Conservation (phyloP, 164 flowering plant species). For the Malania oleifera region DNA sequence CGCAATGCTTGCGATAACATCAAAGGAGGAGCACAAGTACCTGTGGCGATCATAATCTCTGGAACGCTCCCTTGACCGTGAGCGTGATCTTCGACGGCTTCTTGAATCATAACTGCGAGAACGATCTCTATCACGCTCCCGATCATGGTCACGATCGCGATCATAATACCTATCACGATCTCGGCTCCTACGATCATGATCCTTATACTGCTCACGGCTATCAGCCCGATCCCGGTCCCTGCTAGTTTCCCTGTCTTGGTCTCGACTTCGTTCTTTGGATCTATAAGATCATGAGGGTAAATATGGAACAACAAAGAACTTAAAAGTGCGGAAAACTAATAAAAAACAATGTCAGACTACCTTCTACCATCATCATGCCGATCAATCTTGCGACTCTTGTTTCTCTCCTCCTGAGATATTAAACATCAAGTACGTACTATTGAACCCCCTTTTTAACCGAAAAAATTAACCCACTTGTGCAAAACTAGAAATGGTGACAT, state of each 20-base stretch:
- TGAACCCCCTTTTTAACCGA: slow-evolving; percentile 10
- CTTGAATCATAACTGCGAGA: slow-evolving; percentile 67
- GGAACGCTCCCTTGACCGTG: slow-evolving; percentile 69
- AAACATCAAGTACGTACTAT: slow-evolving; percentile 12
- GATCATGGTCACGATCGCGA: slow-evolving; percentile 55
- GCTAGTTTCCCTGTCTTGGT: slow-evolving; percentile 54
- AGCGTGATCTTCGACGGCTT: slow-evolving; percentile 73
- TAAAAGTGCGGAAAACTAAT: not conserved
- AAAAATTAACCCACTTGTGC: not conserved
- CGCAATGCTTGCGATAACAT: not conserved
- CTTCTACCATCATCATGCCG: slow-evolving; percentile 65
- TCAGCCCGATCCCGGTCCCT: slow-evolving; percentile 45
- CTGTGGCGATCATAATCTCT: slow-evolving; percentile 86
- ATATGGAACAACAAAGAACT: not conserved
- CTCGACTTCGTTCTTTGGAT: slow-evolving; percentile 71
- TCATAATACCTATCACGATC: slow-evolving; percentile 70
- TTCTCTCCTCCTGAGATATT: slow-evolving; percentile 76
- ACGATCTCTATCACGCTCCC: slow-evolving; percentile 56
- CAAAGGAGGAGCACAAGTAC: slow-evolving; percentile 18
- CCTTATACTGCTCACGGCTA: slow-evolving; percentile 58
- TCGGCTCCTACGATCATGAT: slow-evolving; percentile 50
- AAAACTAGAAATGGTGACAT: not conserved
- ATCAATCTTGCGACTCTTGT: slow-evolving; percentile 56
- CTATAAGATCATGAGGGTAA: slow-evolving; percentile 23
- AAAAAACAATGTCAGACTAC: slow-evolving; percentile 24